phyloP scores from a whole-genome alignment of 306 rosid genomes.

The Crataegus laevigata region DNA sequence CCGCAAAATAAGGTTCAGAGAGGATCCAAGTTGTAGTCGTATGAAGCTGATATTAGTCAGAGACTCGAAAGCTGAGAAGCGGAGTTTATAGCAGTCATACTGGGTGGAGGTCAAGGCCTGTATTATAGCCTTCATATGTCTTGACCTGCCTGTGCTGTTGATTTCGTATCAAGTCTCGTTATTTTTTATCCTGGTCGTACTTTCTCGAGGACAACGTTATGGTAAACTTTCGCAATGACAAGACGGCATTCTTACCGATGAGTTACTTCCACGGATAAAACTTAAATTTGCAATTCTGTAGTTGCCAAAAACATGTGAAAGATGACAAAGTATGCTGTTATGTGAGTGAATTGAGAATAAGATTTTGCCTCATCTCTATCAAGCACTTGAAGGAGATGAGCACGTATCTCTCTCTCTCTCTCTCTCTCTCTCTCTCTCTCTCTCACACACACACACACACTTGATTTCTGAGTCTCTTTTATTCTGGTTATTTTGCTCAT shows the following conservation, averaged over 20 bases:
- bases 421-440: too few relatives aligned
- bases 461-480: too few relatives aligned
- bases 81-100: background rate
- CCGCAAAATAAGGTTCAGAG: conserved; percentile 10
- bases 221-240: background rate
- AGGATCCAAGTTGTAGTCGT: conserved; percentile 1
- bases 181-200: background rate
- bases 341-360: conserved; percentile 8
- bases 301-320: background rate
- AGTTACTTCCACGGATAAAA: background rate
- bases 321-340: conserved; percentile 3
- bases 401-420: too few relatives aligned
- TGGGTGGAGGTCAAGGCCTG: conserved; percentile 18
- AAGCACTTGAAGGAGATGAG: background rate
- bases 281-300: conserved; percentile 6
- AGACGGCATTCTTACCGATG: background rate
- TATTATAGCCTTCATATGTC: conserved; percentile 15
- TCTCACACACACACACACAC: too few relatives aligned
- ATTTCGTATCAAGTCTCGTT: background rate
- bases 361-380: background rate
- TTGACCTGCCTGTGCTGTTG: conserved; percentile 22
- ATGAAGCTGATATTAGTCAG: conserved; percentile 13
- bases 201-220: too few relatives aligned
- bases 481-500: too few relatives aligned
- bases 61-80: conserved; percentile 8